Evolutionary conservation across 164 flowering plant species (phyloP).

Genomic region (Magnolia sinica): DNA sequence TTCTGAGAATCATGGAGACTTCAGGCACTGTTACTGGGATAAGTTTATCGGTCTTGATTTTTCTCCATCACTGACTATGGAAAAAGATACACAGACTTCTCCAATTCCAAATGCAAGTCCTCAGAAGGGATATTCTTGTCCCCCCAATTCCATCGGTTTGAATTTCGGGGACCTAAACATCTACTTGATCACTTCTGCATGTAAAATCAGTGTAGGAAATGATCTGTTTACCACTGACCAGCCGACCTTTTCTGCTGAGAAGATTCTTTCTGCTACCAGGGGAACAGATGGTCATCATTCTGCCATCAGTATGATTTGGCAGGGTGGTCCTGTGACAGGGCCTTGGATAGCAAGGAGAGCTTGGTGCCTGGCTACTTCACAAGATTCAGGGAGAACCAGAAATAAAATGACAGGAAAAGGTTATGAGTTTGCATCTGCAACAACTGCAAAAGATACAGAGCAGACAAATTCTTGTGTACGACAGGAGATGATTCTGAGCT

Average conservation of each 20-base stretch:
- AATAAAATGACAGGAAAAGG: slow-evolving; percentile 40
- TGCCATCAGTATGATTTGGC: slow-evolving; percentile 69
- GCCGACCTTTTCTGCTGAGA: slow-evolving; percentile 35
- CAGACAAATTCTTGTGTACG: slow-evolving; percentile 39
- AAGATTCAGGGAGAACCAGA: slow-evolving; percentile 30
- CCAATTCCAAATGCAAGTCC: slow-evolving; percentile 22
- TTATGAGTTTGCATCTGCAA: slow-evolving; percentile 66
- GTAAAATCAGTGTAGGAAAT: slow-evolving; percentile 18
- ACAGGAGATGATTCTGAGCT: slow-evolving; percentile 64
- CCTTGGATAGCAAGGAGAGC: slow-evolving; percentile 70
- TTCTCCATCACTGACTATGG: slow-evolving; percentile 31
- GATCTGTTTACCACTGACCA: slow-evolving; percentile 12
- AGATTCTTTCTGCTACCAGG: slow-evolving; percentile 40
- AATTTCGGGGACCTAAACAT: slow-evolving; percentile 47
- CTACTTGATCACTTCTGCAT: slow-evolving; percentile 37
- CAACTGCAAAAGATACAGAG: slow-evolving; percentile 44
- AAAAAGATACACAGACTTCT: not conserved
- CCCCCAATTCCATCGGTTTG: slow-evolving; percentile 49
- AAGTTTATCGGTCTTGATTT: slow-evolving; percentile 72
- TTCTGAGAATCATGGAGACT: slow-evolving; percentile 28
- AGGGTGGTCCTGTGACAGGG: slow-evolving; percentile 60
- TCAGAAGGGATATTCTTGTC: slow-evolving; percentile 24
- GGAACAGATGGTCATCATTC: slow-evolving; percentile 27
- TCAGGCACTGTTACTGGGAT: slow-evolving; percentile 39
- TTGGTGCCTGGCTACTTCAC: slow-evolving; percentile 51